These are phyloP conservation scores for Aspergillus felis DNA, from an alignment of 2,329 filamentous ascomycete genomes.

Conservation along the genomic window DNA sequence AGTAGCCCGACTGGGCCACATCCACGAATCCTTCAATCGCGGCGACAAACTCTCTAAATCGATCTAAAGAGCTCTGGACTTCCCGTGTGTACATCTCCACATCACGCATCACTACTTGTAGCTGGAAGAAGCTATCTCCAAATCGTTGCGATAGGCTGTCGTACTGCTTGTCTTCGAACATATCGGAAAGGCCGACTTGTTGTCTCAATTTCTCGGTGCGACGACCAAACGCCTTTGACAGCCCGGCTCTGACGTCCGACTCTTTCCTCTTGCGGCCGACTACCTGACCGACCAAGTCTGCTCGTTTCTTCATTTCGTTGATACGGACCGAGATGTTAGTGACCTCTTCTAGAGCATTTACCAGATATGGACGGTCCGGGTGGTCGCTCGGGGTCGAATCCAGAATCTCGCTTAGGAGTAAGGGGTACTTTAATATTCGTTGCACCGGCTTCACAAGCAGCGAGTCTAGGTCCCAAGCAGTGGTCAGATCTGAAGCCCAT, in stretches of 20 bases:
- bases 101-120: constrained; percentile 89
- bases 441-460: constrained; percentile 97
- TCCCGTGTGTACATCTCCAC: constrained; percentile 91
- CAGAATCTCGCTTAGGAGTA: constrained; percentile 75
- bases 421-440: constrained; percentile 87
- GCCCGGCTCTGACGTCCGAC: constrained; percentile 76
- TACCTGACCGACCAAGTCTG: constrained; percentile 86
- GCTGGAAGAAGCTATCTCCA: constrained; percentile 82
- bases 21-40: constrained; percentile 81
- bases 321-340: constrained; percentile 64
- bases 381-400: constrained; percentile 77
- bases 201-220: constrained; percentile 80
- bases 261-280: constrained; percentile 83
- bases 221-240: constrained; percentile 86
- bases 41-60: constrained; percentile 74
- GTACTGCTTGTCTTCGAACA: constrained; percentile 78
- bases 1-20: constrained; percentile 63
- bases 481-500: constrained; percentile 86
- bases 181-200: constrained; percentile 60
- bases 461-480: constrained; percentile 91
- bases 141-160: constrained; percentile 79
- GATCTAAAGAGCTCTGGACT: constrained; percentile 71
- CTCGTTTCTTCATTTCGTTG: constrained; percentile 93
- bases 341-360: constrained; percentile 67
- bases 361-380: constrained; percentile 71